Evolutionary conservation across 169 alveolate genomes (phyloP).

Genomic region (Plasmodium cynomolgi): DNA sequence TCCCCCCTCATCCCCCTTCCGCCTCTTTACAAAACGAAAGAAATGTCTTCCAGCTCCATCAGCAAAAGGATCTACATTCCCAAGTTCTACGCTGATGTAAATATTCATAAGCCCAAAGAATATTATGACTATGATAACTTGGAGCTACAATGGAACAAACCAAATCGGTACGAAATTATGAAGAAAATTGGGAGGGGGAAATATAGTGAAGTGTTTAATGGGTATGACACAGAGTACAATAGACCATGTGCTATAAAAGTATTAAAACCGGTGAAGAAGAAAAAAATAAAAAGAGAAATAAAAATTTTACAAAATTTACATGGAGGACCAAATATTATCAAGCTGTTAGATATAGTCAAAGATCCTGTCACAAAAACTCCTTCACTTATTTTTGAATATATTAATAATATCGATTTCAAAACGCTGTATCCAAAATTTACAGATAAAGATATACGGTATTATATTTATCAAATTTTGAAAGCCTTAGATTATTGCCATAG

Average conservation of each 20-base stretch:
- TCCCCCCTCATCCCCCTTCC: no score
- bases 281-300: conserved; percentile 97
- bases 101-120: conserved; percentile 89
- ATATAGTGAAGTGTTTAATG: conserved; percentile 98
- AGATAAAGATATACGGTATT: conserved; percentile 95
- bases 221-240: conserved; percentile 85
- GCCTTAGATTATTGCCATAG: conserved; percentile 99
- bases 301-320: conserved; percentile 95
- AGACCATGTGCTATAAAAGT: conserved; percentile 94
- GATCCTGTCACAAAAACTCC: conserved; percentile 97
- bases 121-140: conserved; percentile 94
- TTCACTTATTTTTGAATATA: conserved; percentile 92
- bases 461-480: conserved; percentile 93
- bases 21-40: neutral
- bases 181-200: conserved; percentile 99
- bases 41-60: conserved; percentile 54
- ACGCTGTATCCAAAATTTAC: conserved; percentile 94
- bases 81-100: conserved; percentile 86
- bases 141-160: conserved; percentile 92
- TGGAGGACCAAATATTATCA: conserved; percentile 96
- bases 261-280: conserved; percentile 97
- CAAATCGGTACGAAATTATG: conserved; percentile 94
- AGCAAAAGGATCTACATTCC: conserved; percentile 79
- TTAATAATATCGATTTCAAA: conserved; percentile 93
- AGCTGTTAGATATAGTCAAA: conserved; percentile 95